These are phyloP conservation scores for Staphylotrichum tortipilum DNA, from an alignment of 495 filamentous ascomycete species.

Conservation along the genomic window DNA sequence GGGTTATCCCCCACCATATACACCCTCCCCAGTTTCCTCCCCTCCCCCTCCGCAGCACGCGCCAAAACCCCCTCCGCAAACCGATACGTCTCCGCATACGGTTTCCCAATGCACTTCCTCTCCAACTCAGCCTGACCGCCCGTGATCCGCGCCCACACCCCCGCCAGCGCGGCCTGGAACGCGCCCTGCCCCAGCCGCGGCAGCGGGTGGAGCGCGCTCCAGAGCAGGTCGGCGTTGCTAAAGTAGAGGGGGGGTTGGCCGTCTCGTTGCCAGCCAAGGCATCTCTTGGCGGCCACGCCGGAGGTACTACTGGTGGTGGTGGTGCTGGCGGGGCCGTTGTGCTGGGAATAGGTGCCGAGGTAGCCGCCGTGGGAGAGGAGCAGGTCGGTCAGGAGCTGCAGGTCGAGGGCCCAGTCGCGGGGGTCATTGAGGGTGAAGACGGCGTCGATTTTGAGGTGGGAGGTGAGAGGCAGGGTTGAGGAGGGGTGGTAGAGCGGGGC, in stretches of 20 bases:
- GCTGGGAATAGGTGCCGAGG: conserved; percentile 61
- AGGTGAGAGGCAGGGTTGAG: not conserved
- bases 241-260: conserved; percentile 77
- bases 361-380: conserved; percentile 65
- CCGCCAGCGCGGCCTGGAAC: conserved; percentile 73
- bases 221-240: conserved; percentile 79
- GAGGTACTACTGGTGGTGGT: too few relatives aligned
- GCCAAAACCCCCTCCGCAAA: conserved; percentile 71
- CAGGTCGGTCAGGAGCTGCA: conserved; percentile 71
- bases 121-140: conserved; percentile 47
- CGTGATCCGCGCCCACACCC: conserved; percentile 67
- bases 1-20: conserved; percentile 99
- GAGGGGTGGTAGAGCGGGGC: conserved; percentile 18
- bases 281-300: too few relatives aligned
- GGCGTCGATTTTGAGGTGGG: conserved; percentile 64
- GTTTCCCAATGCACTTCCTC: conserved; percentile 76
- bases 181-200: conserved; percentile 89
- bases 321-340: conserved; percentile 56
- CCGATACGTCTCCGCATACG: conserved; percentile 61
- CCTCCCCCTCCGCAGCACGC: conserved; percentile 45
- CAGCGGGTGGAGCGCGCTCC: conserved; percentile 74
- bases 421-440: conserved; percentile 88
- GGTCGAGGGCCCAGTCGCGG: conserved; percentile 87
- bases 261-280: conserved; percentile 71
- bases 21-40: conserved; percentile 48